A percentile compares a stretch with the other conserved stretches of the same genome.
Evolutionary conservation across 2,329 filamentous ascomycete genomes (phyloP).

Genomic region (Neonectria ditissima): DNA sequence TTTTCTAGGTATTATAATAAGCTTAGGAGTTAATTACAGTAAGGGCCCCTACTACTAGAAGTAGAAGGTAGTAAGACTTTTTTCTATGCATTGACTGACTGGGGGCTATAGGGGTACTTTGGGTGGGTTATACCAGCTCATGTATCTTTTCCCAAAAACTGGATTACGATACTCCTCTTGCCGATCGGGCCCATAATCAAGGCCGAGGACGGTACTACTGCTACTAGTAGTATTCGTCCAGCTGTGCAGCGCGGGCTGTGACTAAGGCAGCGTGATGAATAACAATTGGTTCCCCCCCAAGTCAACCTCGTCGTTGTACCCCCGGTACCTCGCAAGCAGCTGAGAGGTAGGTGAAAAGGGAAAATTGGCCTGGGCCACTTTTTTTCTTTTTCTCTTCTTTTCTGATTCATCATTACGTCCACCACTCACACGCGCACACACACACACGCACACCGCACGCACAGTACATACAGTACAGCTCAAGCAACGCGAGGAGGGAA

Average conservation of each 20-base stretch:
- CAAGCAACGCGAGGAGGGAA: background rate
- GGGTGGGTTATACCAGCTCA: no score
- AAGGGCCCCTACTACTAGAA: no score
- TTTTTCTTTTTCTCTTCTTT: constrained; percentile 25
- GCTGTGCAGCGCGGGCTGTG: background rate
- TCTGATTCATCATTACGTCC: constrained; percentile 30
- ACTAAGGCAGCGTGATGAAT: constrained; percentile 21
- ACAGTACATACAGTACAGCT: constrained; percentile 2
- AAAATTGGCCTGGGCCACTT: constrained; percentile 18
- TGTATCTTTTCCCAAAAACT: no score
- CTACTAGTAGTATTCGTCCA: background rate
- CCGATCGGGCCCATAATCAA: no score
- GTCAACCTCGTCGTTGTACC: constrained; percentile 28
- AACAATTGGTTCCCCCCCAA: constrained; percentile 26
- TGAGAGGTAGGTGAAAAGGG: constrained; percentile 7
- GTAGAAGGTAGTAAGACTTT: no score
- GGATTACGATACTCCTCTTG: no score
- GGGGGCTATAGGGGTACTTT: no score
- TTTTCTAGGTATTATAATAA: no score
- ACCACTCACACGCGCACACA: constrained; percentile 25
- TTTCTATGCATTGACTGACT: no score
- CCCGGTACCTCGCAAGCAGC: constrained; percentile 21
- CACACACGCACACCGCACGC: background rate
- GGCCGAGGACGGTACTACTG: no score
- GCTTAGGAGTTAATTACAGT: no score